Base-by-base conservation (phyloP, 2,329 filamentous ascomycete species). In the Davidsoniella neocaledoniae region DNA sequence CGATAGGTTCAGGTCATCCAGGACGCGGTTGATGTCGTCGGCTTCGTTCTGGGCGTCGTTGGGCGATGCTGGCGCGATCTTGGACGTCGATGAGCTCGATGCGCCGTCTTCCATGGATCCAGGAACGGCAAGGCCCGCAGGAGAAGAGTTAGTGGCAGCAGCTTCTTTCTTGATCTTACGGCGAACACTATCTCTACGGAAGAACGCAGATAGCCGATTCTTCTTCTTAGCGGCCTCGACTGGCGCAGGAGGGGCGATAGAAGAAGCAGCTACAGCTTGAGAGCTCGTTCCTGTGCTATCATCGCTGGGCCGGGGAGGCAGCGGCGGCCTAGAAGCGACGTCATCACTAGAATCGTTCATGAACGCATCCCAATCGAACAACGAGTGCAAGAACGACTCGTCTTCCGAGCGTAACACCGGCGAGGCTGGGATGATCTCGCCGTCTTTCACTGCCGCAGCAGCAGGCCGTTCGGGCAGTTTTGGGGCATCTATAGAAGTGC, bases 1-100 rank as follows among this genome's bases (percentile, higher is more conserved):
- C 4, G 83, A 77, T 29, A 94, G 77, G 60, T 93, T 88, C 54
- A 98, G 74, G 42, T 84, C 76, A 59, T 94, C 83, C 25, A 98
- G 80, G 19, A 94, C 77, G 26, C 76, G 73, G 38, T 76, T 77
- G 53, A 96, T 76, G 57, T 95, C 91, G 59, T 86, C 79, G 57
- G 64, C 65, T 63, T 79, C 76, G 41, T 63, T 62, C 50, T 68
- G 73, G 61, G 64, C 70, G 51, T 54, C 65, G 54, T 40, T 61
- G 59, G 41, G 67, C 63, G 46, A 60, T 59, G 68, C 63, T 41
- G 64, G 66, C 29, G 29, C 29, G 12, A 33, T 33, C 29, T 33
- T 33, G 29, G 29, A 9, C 29, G 29, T 33, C 29, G 29, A 33
- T 3, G 29, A 33, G 4, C 29, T 33, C 26, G 10, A 29, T 17